Evolutionary conservation across 768 basidiomycete species (phyloP), one percentile per base, ranked within the genome.

Genomic region (Russula compacta): DNA sequence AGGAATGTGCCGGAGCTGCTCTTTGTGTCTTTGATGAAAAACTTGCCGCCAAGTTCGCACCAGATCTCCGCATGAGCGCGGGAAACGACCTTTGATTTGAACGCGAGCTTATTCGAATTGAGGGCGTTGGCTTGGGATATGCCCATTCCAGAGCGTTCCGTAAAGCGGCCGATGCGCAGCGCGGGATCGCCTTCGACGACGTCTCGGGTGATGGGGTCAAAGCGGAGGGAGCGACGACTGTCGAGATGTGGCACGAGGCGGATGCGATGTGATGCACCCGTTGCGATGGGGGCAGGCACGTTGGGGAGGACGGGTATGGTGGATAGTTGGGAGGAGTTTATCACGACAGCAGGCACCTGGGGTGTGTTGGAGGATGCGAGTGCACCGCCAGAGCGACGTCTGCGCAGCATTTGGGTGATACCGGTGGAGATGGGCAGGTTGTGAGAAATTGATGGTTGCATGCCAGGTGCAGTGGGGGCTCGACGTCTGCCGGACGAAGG

Each of bases 211-310:
- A 98, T 92, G 64, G 95, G 86, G 55, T 98, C 95, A 75, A 98
- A 98, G 64, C 86, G 84, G 21, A 98, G 84, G 1, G 90, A 89
- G 55, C 92, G 85, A 15, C 89, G 83, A 21, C 87, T 85, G 72
- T 98, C 95, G 69, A 98, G 84, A 69, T 98, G 92, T 12, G 95
- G 95, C 10, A 98, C 95, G 56, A 99, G 86, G 17, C 94, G 87
- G 69, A 98, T 91, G 64, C 91, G 88, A 69, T 90, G 86, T 5
- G 78, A 64, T 8, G 74, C 72, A 24, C 67, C 65, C 6, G 62
- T 43, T 21, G 66, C 48, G 19, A 67, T 48, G 1, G 70, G 65
- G 6, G 66, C 9, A 15, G 65, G 61, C 36, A 32, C 67, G 61
- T 69, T 56, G 58, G 71, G 8, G 55, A 63, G 48, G 14, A 59